Evolutionary conservation across 1,284 basidiomycete species (phyloP), one percentile per base, ranked within the genome.

Genomic region (Laetiporus sulphureus): DNA sequence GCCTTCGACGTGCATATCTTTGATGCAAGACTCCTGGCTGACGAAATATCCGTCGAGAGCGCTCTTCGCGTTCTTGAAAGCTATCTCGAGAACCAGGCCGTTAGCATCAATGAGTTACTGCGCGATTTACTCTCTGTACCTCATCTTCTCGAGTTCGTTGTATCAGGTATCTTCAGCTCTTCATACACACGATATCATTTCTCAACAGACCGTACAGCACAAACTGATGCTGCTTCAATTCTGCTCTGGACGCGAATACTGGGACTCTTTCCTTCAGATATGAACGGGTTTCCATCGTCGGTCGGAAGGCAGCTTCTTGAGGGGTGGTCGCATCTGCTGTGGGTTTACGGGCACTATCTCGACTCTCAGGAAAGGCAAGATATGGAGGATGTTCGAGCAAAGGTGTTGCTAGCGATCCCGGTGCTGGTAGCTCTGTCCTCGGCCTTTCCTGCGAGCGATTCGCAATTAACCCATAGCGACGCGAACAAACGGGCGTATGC

Each of bases 41-140:
- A 47, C 42, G 48, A 52, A 47, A 38, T 41, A 31, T 40, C 42
- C 4, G 19, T 52, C 34, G 40, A 45, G 44, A 32, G 4, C 42
- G 51, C 48, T 1, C 29, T 50, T 21, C 29, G 48, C 46, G 44
- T 41, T 34, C 46, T 52, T 32, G 51, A 52, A 25, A 43, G 40
- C 42, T 19, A 40, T 25, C 48, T 52, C 48, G 44, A 39, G 36
- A 39, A 32, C 42, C 36, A 46, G 44, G 44, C 41, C 34, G 40
- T 31, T 3, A 33, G 27, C 24, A 12, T 47, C 18, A 35, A 41
- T 6, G 16, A 38, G 5, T 10, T 43, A 11, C 21, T 48, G 13
- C 32, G 38, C 7, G 35, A 41, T 19, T 27, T 52, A 3, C 25
- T 16, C 4, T 10, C 23, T 1, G 16, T 32, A 4, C 30, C 40